Conservation (phyloP, 805 yeast genomes). For the Candida suzukii region DNA sequence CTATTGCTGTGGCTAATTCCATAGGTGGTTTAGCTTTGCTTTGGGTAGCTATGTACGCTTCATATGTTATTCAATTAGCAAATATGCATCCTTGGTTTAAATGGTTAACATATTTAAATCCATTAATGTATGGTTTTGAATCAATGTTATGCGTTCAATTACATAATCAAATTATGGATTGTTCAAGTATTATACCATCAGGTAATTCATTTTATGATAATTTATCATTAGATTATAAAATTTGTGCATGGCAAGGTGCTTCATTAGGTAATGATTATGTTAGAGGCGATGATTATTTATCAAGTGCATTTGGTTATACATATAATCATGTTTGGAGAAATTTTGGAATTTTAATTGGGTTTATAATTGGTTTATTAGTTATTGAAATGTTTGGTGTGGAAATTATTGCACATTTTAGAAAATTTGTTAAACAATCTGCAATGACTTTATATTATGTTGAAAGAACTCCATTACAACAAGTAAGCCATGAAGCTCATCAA, state of each 20-base stretch:
- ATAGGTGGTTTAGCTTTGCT: slow-evolving; percentile 46
- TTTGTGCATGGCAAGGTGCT: slow-evolving; percentile 37
- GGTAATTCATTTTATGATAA: slow-evolving; percentile 43
- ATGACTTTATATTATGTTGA: not conserved
- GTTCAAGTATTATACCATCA: slow-evolving; percentile 49
- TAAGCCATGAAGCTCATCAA: not conserved
- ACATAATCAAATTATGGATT: slow-evolving; percentile 45
- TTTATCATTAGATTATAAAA: slow-evolving; percentile 29
- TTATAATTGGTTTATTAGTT: slow-evolving; percentile 12
- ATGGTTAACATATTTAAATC: slow-evolving; percentile 56
- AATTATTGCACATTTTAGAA: not conserved
- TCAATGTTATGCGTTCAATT: slow-evolving; percentile 61
- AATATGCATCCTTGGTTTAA: slow-evolving; percentile 66
- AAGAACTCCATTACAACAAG: not conserved
- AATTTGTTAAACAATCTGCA: not conserved
- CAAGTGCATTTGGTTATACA: slow-evolving; percentile 36
- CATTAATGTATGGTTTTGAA: slow-evolving; percentile 54
- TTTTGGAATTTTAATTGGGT: slow-evolving; percentile 24
- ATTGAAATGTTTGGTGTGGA: slow-evolving; percentile 19
- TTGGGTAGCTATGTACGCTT: slow-evolving; percentile 46
- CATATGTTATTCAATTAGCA: slow-evolving; percentile 47
- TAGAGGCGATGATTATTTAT: slow-evolving; percentile 52
- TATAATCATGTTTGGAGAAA: slow-evolving; percentile 33
- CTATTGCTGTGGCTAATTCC: slow-evolving; percentile 44
- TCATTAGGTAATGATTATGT: slow-evolving; percentile 39